These are phyloP conservation scores for Stephanocyclus meneghinianus DNA, from an alignment of 352 stramenopile genomes.

Conservation along the genomic window DNA sequence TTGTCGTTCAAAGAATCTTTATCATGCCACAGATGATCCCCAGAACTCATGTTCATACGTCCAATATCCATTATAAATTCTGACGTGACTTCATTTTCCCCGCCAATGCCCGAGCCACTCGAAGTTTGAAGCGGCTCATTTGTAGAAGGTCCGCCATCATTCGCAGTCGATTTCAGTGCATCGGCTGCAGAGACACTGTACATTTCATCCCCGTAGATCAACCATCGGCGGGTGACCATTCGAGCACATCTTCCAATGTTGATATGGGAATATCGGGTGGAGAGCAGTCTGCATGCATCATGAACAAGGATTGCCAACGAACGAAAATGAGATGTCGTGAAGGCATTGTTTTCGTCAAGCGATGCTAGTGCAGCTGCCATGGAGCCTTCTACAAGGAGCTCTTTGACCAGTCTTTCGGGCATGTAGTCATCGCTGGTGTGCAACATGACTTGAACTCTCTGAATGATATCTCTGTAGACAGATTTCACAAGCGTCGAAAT, in stretches of 20 bases:
- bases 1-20: conserved; percentile 5
- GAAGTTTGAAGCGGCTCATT: not conserved
- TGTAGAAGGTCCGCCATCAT: conserved; percentile 3
- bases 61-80: conserved; percentile 83
- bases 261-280: conserved; percentile 79
- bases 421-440: conserved; percentile 37
- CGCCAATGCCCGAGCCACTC: conserved; percentile 16
- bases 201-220: conserved; percentile 68
- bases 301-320: conserved; percentile 64
- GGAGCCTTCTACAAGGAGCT: conserved; percentile 69
- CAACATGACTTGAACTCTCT: conserved; percentile 42
- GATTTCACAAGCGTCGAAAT: conserved; percentile 29
- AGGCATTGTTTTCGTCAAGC: conserved; percentile 55
- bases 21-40: conserved; percentile 50
- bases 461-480: conserved; percentile 57
- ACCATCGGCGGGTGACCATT: conserved; percentile 60
- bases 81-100: conserved; percentile 69
- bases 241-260: conserved; percentile 55
- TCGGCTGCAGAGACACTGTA: conserved; percentile 16
- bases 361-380: conserved; percentile 52
- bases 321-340: conserved; percentile 70
- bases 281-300: conserved; percentile 65
- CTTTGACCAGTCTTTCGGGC: conserved; percentile 70
- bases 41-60: conserved; percentile 50
- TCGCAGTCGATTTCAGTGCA: conserved; percentile 13